Base-by-base conservation (phyloP, 192 early-diverging fungal genomes). In the Pilobolus umbonatus region DNA sequence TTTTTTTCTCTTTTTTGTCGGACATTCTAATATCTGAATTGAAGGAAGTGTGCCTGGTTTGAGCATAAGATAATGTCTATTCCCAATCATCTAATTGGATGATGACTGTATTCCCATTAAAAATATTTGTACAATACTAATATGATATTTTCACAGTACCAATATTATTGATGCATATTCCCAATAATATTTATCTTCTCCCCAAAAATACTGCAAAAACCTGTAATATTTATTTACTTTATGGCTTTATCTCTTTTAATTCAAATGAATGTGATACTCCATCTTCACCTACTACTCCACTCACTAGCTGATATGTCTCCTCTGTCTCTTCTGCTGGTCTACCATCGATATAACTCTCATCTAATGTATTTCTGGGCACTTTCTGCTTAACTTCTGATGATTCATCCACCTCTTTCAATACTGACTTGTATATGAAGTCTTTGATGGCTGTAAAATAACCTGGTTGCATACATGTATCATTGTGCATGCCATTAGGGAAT, bases 401-500 rank as follows among this genome's bases (percentile, higher is more conserved):
- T 0, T 5, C 14, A 3, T 49, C 9, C 4, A 10, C 51, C 21
- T 53, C 51, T 29, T 47, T 36, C n/a, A 44, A 25, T 4, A 59
- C 36, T 10, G 19, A 21, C 11, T 3, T n/a, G 7, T 57, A 39
- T 19, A 57, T 22, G 12, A 38, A 57, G 28, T 59, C 57, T 10
- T 45, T 19, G 35, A 59, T 59, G 8, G 45, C 45, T 15, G 43
- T 59, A 47, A 59, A 59, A n/a, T 59, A 59, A 19, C 57, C 44
- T 21, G 57, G 57, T 8, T 68, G 60, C 21, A 91, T 52, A 48
- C 86, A 87, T 5, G 94, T 95, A 43, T 96, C 93, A 62, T 96
- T 96, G 72, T 98, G 95, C 39, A 80, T 89, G 17, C 96, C 96
- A n/a, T 85, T 60, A 10, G 66, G 62, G 72, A 96, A 95, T 65